Base-by-base conservation (phyloP, 2,329 filamentous ascomycete species). In the Fusarium illudens region DNA sequence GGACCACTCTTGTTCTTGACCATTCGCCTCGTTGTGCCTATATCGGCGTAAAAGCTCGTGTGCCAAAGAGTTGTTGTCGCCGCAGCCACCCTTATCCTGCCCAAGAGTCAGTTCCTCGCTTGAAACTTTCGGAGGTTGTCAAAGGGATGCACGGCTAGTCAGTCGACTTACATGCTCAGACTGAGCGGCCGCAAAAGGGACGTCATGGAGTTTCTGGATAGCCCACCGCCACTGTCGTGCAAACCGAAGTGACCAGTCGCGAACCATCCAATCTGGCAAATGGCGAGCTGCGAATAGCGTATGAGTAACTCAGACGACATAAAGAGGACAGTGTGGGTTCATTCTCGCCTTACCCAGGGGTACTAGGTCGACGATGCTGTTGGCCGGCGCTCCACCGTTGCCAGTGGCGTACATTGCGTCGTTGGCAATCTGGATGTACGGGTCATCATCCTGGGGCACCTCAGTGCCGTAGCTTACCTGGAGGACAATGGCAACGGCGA, bases 301-400 rank as follows among this genome's bases (percentile, higher is more conserved):
- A 44, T 65, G 42, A 71, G 53, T 33, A 56, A 49, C 25, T n/a
- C 20, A 11, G 39, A 27, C 32, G 22, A 12, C 20, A 4, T 1
- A 34, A 17, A 22, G 17, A 15, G 15, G 50, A 37, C 20, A 17
- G 19, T 29, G 30, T 9, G 17, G 25, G 19, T 11, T 19, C 46
- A 20, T 49, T 30, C 12, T 49, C 33, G 53, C 49, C 70, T 57
- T 71, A 78, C 75, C 74, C 13, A 66, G 49, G 3, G 84, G 84
- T 50, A 84, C 80, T 52, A 83, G 73, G 65, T 86, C 84, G 39
- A 84, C 79, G 19, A 84, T 66, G 44, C 74, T 76, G 60, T 73
- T 72, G 20, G 72, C 75, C 9, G 74, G 75, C 34, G 75, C 71
- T 32, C 75, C 75, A 13, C 75, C 75, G 32, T 76, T 76, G 3